phyloP scores from a whole-genome alignment of 164 flowering plant genomes.

The Tetracentron sinense region DNA sequence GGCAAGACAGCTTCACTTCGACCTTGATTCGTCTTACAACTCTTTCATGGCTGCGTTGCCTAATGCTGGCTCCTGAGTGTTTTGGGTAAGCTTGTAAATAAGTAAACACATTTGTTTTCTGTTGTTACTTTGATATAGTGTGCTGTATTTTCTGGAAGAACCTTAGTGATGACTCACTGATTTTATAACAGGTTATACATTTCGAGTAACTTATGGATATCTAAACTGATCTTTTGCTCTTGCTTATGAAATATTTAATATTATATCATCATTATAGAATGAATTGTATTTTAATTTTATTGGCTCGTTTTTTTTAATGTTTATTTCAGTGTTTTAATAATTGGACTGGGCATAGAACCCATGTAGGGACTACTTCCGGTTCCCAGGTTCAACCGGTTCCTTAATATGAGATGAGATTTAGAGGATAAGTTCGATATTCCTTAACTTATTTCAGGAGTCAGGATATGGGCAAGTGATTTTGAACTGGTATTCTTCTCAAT shows the following conservation, averaged over 20 bases:
- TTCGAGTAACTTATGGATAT: not conserved
- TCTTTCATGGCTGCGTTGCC: slow-evolving; percentile 97
- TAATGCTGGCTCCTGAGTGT: slow-evolving; percentile 53
- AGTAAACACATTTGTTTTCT: slow-evolving; percentile 7
- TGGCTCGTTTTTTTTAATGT: too few relatives aligned
- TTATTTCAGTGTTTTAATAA: too few relatives aligned
- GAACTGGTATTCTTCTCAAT: too few relatives aligned
- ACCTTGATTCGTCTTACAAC: slow-evolving; percentile 89
- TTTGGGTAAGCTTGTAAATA: slow-evolving; percentile 35
- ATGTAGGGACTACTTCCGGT: too few relatives aligned
- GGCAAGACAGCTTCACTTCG: slow-evolving; percentile 90
- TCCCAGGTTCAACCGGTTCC: too few relatives aligned
- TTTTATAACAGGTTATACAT: slow-evolving; percentile 13
- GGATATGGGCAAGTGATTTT: too few relatives aligned
- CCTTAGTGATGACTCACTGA: not conserved
- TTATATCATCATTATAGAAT: not conserved
- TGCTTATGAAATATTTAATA: not conserved
- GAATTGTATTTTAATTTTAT: too few relatives aligned
- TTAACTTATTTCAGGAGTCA: too few relatives aligned
- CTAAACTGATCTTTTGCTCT: not conserved
- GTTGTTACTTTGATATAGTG: not conserved
- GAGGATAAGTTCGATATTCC: too few relatives aligned
- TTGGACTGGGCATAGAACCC: too few relatives aligned
- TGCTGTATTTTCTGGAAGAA: slow-evolving; percentile 1
- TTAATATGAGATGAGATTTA: too few relatives aligned